Conservation (phyloP, 78 protist species). For the Isochrysis galbana region DNA sequence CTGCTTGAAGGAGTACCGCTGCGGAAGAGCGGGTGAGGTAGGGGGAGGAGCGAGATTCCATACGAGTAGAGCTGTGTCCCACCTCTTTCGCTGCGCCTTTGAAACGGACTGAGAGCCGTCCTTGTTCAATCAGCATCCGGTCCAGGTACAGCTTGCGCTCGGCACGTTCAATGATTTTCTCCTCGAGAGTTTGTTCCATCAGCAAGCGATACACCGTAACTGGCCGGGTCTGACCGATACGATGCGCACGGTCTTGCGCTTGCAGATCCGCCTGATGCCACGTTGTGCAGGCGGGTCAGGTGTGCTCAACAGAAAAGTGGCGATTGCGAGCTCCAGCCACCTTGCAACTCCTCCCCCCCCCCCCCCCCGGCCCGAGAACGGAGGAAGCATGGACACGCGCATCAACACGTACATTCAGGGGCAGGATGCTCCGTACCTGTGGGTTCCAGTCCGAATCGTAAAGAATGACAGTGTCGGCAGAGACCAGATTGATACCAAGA, state of each 20-base stretch:
- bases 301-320: too few species aligned
- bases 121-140: slow-evolving; percentile 91
- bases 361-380: slow-evolving; percentile 32
- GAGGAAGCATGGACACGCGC: slow-evolving; percentile 83
- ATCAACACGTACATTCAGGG: slow-evolving; percentile 62
- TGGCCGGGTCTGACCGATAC: slow-evolving; percentile 59
- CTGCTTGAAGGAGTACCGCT: too few species aligned
- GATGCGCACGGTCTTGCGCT: slow-evolving; percentile 48
- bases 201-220: slow-evolving; percentile 81
- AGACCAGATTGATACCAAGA: slow-evolving; percentile 61
- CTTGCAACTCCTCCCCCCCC: slow-evolving; percentile 7
- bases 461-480: slow-evolving; percentile 68
- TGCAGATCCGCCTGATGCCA: slow-evolving; percentile 59
- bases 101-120: too few species aligned
- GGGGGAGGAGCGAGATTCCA: too few species aligned
- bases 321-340: too few species aligned
- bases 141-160: slow-evolving; percentile 92
- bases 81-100: too few species aligned
- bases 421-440: slow-evolving; percentile 28
- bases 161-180: slow-evolving; percentile 92
- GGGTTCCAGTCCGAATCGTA: slow-evolving; percentile 80
- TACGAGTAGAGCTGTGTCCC: too few species aligned
- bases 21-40: too few species aligned
- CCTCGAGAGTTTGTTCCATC: slow-evolving; percentile 89
- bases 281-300: too few species aligned